Evolutionary conservation across 2,329 filamentous ascomycete genomes (phyloP).

Genomic region (Neonectria ditissima): DNA sequence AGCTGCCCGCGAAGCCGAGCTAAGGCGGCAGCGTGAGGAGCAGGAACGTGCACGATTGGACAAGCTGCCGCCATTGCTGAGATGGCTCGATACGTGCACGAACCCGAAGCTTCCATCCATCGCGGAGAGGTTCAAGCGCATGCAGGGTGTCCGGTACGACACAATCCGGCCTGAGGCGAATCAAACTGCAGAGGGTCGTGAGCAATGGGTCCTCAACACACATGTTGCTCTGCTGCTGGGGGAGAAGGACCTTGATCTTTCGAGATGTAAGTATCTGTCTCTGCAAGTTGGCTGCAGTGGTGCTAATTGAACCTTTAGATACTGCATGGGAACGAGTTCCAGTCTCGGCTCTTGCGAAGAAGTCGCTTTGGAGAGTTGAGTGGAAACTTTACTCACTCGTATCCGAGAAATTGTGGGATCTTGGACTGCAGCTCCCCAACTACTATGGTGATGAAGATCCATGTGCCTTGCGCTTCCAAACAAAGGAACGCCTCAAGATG

Average conservation of each 20-base stretch:
- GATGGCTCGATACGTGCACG: constrained; percentile 67
- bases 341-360: constrained; percentile 66
- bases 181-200: constrained; percentile 67
- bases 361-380: constrained; percentile 70
- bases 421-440: constrained; percentile 64
- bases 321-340: constrained; percentile 69
- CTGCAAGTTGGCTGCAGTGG: neutral
- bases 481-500: constrained; percentile 59
- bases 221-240: constrained; percentile 73
- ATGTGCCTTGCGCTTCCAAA: constrained; percentile 55
- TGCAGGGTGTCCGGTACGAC: constrained; percentile 73
- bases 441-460: constrained; percentile 64
- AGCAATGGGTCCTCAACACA: constrained; percentile 75
- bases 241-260: constrained; percentile 71
- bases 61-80: constrained; percentile 69
- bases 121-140: constrained; percentile 66
- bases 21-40: constrained; percentile 64
- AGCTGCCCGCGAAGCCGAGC: constrained; percentile 64
- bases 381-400: constrained; percentile 67
- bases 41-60: constrained; percentile 66
- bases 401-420: constrained; percentile 60
- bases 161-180: constrained; percentile 68
- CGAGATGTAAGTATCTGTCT: constrained; percentile 64
- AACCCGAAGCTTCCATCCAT: constrained; percentile 64
- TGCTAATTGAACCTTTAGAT: constrained; percentile 53